Percentiles rank a stretch among this genome's conserved stretches.
Conservation (phyloP, 148 eudicot genomes). For the Limonium bicolor region DNA sequence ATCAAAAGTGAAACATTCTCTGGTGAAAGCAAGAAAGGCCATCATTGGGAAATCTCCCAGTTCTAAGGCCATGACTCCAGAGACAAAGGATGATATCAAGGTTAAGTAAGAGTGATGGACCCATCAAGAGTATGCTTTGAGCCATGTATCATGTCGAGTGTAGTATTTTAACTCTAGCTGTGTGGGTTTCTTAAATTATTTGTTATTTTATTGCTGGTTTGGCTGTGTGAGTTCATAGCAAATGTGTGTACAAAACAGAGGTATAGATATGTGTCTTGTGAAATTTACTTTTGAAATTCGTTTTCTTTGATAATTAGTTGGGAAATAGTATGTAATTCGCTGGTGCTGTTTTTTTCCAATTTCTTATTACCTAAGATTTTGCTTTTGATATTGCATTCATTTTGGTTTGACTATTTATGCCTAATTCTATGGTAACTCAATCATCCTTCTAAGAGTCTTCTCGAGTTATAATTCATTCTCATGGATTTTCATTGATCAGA, state of each 20-base stretch:
- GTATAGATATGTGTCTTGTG: neutral
- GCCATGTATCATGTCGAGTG: neutral
- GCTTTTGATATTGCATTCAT: too few species aligned
- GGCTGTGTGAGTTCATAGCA: constrained; percentile 3
- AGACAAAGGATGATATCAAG: constrained; percentile 39
- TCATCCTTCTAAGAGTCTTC: too few species aligned
- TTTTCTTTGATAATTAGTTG: too few species aligned
- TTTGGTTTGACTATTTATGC: too few species aligned
- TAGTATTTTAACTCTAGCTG: neutral
- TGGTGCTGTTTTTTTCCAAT: too few species aligned
- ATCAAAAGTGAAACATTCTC: constrained; percentile 67
- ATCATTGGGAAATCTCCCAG: constrained; percentile 71
- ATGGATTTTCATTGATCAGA: too few species aligned
- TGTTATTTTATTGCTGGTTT: constrained; percentile 1
- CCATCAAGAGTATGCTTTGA: neutral
- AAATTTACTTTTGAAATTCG: neutral
- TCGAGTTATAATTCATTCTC: too few species aligned
- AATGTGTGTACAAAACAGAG: constrained; percentile 5
- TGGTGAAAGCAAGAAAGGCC: constrained; percentile 83
- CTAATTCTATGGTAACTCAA: too few species aligned
- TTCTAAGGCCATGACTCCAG: constrained; percentile 40
- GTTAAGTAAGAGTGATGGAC: constrained; percentile 14
- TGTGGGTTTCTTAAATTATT: neutral
- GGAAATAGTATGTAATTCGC: too few species aligned
- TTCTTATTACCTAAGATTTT: too few species aligned